A percentile compares a stretch with the other conserved stretches of the same genome.
These are phyloP conservation scores for Anthracocystis setariae DNA, from an alignment of 1,284 basidiomycete species.

Conservation along the genomic window DNA sequence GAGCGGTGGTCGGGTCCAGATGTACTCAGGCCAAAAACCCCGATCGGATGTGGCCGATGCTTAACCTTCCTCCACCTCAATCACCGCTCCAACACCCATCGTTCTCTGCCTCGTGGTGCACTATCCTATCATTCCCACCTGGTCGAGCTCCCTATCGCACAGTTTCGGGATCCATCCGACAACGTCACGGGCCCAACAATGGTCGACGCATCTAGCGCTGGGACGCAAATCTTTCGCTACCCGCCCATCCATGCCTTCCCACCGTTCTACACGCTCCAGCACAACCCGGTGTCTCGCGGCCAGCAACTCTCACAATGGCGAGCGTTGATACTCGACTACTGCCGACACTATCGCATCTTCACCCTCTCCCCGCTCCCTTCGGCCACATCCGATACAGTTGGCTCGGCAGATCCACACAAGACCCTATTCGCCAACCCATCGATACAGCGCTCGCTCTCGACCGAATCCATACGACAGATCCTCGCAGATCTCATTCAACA, in stretches of 20 bases:
- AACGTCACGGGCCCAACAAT: background rate
- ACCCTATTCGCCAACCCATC: conserved; percentile 30
- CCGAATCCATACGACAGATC: conserved; percentile 41
- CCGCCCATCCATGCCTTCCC: conserved; percentile 72
- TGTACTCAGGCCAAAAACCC: conserved; percentile 10
- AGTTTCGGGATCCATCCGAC: background rate
- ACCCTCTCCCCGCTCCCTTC: conserved; percentile 65
- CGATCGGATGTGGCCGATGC: conserved; percentile 5
- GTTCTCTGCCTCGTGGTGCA: no score
- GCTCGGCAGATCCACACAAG: conserved; percentile 20
- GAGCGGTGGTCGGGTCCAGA: no score
- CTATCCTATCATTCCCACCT: no score
- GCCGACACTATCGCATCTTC: conserved; percentile 69
- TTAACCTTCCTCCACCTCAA: conserved; percentile 1
- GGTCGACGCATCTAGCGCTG: background rate
- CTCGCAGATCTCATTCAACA: conserved; percentile 55
- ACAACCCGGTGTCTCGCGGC: conserved; percentile 70
- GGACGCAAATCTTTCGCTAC: conserved; percentile 61
- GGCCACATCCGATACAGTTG: conserved; percentile 3
- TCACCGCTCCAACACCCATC: no score
- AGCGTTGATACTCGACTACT: conserved; percentile 69
- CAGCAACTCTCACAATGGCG: conserved; percentile 71
- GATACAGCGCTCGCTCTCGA: conserved; percentile 39
- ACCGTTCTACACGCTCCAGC: conserved; percentile 73
- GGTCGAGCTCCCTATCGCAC: background rate